Base-by-base conservation (phyloP, 2,329 filamentous ascomycete species). In the Fusarium torreyae region DNA sequence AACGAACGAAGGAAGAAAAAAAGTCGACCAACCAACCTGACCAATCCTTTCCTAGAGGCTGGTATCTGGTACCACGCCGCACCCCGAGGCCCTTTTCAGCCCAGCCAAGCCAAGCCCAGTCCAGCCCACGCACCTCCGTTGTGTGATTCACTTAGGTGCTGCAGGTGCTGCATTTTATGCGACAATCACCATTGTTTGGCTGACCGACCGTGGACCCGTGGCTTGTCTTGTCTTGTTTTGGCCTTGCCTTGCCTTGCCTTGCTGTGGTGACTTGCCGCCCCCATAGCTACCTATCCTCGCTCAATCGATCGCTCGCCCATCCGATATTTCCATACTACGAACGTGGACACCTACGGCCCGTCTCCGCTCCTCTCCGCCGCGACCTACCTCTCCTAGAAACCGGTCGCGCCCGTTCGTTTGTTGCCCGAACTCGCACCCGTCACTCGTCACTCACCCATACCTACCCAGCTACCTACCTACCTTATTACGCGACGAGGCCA, bases 141-240 rank as follows among this genome's bases (percentile, higher is more conserved):
- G 61, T 72, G 55, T 68, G 66, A 74, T 74, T 74, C 64, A 71
- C 63, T 50, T 56, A 20, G 59, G 62, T 69, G 63, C 63, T 70
- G 63, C 63, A 75, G 74, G 72, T 77, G 74, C 73, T 76, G 68
- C 63, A 15, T 60, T 76, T 72, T 71, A 77, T 75, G 76, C 76
- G 75, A 77, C 68, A 76, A 68, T 72, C 69, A 69, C 74, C 66
- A 44, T 72, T 70, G 64, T 75, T 68, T 70, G 61, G 57, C 65
- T 72, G 70, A 70, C 72, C 68, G 73, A 77, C 74, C 75, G 72
- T 66, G 61, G 66, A 63, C 59, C 55, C 49, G 68, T 77, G 71
- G 75, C 75, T 75, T 76, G 66, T 70, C 70, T 60, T 68, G 45
- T 51, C 57, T 56, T 26, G 36, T 31, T 44, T 56, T 63, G 68